These are phyloP conservation scores for Ampelomyces quisqualis DNA, from an alignment of 2,329 filamentous ascomycete genomes.

Conservation along the genomic window DNA sequence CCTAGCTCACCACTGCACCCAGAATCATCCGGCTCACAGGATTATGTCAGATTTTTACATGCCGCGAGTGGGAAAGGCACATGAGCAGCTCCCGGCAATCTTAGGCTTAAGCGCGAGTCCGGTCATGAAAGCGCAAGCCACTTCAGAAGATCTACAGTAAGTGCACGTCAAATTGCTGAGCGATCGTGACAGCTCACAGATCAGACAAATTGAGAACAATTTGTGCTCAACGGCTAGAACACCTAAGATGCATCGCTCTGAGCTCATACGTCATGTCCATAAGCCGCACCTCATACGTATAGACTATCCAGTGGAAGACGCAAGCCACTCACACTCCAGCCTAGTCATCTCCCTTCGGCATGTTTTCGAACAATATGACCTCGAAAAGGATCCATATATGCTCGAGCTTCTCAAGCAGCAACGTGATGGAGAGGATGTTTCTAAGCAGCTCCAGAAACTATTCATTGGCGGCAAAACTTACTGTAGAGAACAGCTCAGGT, in stretches of 20 bases:
- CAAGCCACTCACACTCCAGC: slow-evolving; percentile 2
- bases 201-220: slow-evolving; percentile 62
- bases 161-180: background rate
- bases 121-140: slow-evolving; percentile 59
- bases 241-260: slow-evolving; percentile 67
- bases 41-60: slow-evolving; percentile 77
- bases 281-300: slow-evolving; percentile 59
- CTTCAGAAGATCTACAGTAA: slow-evolving; percentile 53
- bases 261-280: slow-evolving; percentile 68
- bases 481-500: slow-evolving; percentile 43
- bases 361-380: slow-evolving; percentile 32
- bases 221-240: slow-evolving; percentile 69
- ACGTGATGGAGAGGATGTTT: slow-evolving; percentile 22
- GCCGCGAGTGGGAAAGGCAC: slow-evolving; percentile 38
- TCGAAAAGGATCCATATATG: slow-evolving; percentile 46
- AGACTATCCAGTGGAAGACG: slow-evolving; percentile 24
- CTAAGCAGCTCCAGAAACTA: slow-evolving; percentile 29
- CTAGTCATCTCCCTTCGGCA: slow-evolving; percentile 20
- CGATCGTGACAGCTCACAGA: slow-evolving; percentile 14
- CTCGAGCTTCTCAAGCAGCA: slow-evolving; percentile 32
- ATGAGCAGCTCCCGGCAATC: slow-evolving; percentile 58
- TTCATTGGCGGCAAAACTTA: slow-evolving; percentile 41
- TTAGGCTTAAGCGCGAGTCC: slow-evolving; percentile 82
- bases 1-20: slow-evolving; percentile 71
- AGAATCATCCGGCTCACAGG: slow-evolving; percentile 62